A percentile compares a stretch with the other conserved stretches of the same genome.
Conservation (phyloP, 2,329 filamentous ascomycete genomes). For the Blastomyces percursus region DNA sequence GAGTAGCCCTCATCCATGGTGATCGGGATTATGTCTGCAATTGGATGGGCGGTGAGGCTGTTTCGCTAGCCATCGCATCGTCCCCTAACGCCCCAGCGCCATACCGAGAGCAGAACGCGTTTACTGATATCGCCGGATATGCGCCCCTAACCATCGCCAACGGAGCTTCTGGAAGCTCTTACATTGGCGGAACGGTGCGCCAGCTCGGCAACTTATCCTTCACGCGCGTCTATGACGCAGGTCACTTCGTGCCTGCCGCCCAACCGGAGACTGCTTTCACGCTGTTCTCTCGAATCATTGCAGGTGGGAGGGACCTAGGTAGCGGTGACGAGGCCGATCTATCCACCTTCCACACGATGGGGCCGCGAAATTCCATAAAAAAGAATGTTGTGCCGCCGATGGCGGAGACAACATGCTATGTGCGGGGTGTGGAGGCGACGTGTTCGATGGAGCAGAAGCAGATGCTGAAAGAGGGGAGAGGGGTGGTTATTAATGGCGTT, state of each 20-base stretch:
- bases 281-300: conserved; percentile 43
- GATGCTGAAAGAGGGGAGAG: conserved; percentile 40
- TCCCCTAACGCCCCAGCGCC: conserved; percentile 18
- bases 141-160: conserved; percentile 58
- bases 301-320: conserved; percentile 37
- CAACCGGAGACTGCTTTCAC: conserved; percentile 44
- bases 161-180: conserved; percentile 32
- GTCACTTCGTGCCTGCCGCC: conserved; percentile 43
- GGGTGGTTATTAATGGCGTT: conserved; percentile 51
- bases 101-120: conserved; percentile 36
- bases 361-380: conserved; percentile 47
- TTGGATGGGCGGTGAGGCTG: conserved; percentile 60
- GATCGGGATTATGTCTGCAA: conserved; percentile 49
- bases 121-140: conserved; percentile 55
- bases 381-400: conserved; percentile 42
- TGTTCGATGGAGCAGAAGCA: conserved; percentile 44
- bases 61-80: conserved; percentile 49
- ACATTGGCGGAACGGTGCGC: conserved; percentile 54
- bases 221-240: conserved; percentile 47
- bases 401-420: conserved; percentile 48
- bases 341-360: conserved; percentile 45
- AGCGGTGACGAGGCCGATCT: conserved; percentile 43
- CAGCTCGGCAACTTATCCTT: conserved; percentile 67
- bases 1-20: conserved; percentile 61
- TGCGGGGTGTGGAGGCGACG: conserved; percentile 42